A percentile compares a stretch with the other conserved stretches of the same genome.
phyloP scores from a whole-genome alignment of 2,329 filamentous ascomycete genomes.

The Pseudonectria buxi region DNA sequence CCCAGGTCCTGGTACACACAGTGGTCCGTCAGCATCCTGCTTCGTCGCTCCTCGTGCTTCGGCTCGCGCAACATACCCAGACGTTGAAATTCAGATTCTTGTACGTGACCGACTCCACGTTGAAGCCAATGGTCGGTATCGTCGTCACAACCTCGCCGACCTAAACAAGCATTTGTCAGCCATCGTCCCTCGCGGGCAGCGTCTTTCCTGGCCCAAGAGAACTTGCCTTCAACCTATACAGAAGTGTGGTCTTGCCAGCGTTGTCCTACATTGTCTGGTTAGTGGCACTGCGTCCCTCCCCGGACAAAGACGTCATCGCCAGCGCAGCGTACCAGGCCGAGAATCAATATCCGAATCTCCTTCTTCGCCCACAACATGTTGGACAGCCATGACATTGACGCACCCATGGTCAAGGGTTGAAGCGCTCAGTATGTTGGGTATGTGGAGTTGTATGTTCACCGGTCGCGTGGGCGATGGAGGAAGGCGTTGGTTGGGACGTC shows the following conservation, averaged over 20 bases:
- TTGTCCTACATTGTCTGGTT: slow-evolving; percentile 62
- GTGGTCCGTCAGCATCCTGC: slow-evolving; percentile 6
- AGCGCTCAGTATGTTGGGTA: slow-evolving; percentile 7
- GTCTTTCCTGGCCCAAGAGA: neutral
- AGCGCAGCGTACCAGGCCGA: slow-evolving; percentile 67
- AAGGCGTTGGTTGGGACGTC: neutral
- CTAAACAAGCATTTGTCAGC: slow-evolving; percentile 39
- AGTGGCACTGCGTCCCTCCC: slow-evolving; percentile 12
- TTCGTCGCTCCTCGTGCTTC: neutral
- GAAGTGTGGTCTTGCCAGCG: slow-evolving; percentile 92
- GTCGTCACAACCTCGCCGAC: slow-evolving; percentile 98
- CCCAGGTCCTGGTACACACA: slow-evolving; percentile 67
- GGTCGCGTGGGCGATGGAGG: slow-evolving; percentile 1
- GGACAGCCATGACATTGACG: slow-evolving; percentile 63
- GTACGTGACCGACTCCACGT: slow-evolving; percentile 97
- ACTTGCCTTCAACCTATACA: slow-evolving; percentile 87
- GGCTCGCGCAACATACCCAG: slow-evolving; percentile 58
- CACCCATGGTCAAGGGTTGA: slow-evolving; percentile 47
- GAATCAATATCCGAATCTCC: slow-evolving; percentile 92
- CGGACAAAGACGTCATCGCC: slow-evolving; percentile 13
- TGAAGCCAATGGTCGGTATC: slow-evolving; percentile 98
- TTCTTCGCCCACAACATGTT: slow-evolving; percentile 84
- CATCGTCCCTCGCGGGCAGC: neutral
- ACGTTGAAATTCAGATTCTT: slow-evolving; percentile 98
- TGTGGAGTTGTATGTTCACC: slow-evolving; percentile 1